These are phyloP conservation scores for Septoria linicola DNA, from an alignment of 2,329 filamentous ascomycete genomes.

Conservation along the genomic window DNA sequence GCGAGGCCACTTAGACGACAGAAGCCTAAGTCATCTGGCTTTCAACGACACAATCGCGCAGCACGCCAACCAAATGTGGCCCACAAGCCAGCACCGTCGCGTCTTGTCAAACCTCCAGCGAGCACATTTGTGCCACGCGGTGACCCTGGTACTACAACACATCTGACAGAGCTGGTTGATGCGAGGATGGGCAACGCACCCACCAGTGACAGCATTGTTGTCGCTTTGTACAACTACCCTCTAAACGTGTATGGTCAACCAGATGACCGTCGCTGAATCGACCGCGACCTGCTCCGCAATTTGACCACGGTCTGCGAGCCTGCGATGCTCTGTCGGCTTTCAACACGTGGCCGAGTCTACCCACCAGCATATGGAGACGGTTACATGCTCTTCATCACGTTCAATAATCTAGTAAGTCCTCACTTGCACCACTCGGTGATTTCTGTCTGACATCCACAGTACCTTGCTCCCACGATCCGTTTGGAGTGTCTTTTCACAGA, in stretches of 20 bases:
- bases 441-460: no score
- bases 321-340: constrained; percentile 14
- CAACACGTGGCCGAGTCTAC: constrained; percentile 4
- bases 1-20: no score
- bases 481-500: constrained; percentile 11
- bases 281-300: constrained; percentile 18
- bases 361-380: background rate
- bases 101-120: background rate
- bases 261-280: background rate
- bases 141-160: background rate
- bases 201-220: background rate
- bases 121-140: background rate
- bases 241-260: background rate
- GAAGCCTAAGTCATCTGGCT: no score
- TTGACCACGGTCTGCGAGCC: constrained; percentile 12
- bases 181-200: background rate
- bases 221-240: background rate
- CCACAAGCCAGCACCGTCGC: background rate
- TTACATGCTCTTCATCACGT: constrained; percentile 14
- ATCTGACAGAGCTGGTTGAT: background rate
- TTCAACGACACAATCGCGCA: background rate
- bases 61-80: background rate
- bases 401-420: constrained; percentile 18
- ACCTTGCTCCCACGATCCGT: constrained; percentile 15
- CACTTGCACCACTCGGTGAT: background rate